Base-by-base conservation (phyloP, 352 stramenopile species). In the Plasmopara halstedii region DNA sequence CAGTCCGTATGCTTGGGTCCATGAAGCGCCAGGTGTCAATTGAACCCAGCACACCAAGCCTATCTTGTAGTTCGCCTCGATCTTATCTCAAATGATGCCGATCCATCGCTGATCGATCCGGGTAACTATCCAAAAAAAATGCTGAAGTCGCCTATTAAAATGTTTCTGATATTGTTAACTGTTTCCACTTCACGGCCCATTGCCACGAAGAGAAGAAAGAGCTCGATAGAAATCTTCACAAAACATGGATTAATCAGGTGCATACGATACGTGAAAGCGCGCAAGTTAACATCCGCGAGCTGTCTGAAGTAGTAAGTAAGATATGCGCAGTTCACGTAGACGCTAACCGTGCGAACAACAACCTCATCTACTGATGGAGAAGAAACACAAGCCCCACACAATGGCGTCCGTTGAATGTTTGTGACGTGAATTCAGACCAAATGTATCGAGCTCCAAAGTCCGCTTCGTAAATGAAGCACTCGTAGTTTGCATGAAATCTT, bases 11-110 rank as follows among this genome's bases (percentile, higher is more conserved):
- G n/a, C n/a, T n/a, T n/a, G n/a, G n/a, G n/a, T n/a, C 42, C 22
- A 46, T 35, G 20, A 33, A 58, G 1, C 46, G 41, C 46, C 46
- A 56, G 1, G 53, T 15, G 18, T 56, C 46, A 8, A 62, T 42
- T 0, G 53, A 4, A 0, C 35, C 36, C 9, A 56, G 31, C 25
- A 10, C 25, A 6, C 25, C 1, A 29, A 29, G 25, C 25, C 1
- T 11, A 29, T 29, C 3, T 10, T 29, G 6, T 11, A 29, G 25
- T 10, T 29, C 25, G 11, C 3, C 25, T 29, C 3, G 25, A 29
- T 10, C 25, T 29, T 10, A 4, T 29, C 25, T 29, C 3, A 29
- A 29, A 10, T 4, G 25, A 29, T 6, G 3, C 1, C 1, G 25
- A 29, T 4, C 25, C 7, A 29, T 29, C 11, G 1, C 3, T 4